Percentiles rank a stretch among this genome's conserved stretches.
Conservation (phyloP, 2,329 filamentous ascomycete species). For the Dryadomyces quercivorus region DNA sequence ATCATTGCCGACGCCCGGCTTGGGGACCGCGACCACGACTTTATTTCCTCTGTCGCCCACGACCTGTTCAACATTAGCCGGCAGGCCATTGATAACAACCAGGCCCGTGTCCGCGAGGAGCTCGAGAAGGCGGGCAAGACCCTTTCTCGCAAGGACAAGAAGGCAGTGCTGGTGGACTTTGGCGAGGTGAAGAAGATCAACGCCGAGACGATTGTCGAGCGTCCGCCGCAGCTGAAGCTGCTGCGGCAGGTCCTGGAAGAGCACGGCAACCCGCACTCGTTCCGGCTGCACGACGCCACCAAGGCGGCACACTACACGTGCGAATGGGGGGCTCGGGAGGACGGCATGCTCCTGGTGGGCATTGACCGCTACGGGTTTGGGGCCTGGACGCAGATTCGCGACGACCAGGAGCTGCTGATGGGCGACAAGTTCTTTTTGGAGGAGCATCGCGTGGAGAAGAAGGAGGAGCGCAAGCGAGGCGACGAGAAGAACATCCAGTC, state of each 20-base stretch:
- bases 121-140: conserved; percentile 73
- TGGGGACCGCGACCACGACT: conserved; percentile 66
- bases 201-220: conserved; percentile 86
- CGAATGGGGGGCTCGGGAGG: conserved; percentile 83
- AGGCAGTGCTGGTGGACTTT: conserved; percentile 92
- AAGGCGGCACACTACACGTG: conserved; percentile 89
- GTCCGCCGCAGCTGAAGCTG: conserved; percentile 78
- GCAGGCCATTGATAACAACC: conserved; percentile 52
- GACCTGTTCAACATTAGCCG: conserved; percentile 54
- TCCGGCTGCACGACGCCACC: conserved; percentile 80
- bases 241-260: conserved; percentile 62
- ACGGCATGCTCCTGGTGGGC: conserved; percentile 92
- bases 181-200: conserved; percentile 90
- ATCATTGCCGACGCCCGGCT: conserved; percentile 80
- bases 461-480: conserved; percentile 73
- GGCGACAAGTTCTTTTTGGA: conserved; percentile 89
- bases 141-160: conserved; percentile 92
- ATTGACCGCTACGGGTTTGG: conserved; percentile 92
- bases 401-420: conserved; percentile 78
- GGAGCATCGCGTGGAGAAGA: conserved; percentile 96
- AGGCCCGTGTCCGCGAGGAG: conserved; percentile 61
- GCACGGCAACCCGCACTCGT: conserved; percentile 59
- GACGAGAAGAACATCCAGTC: conserved; percentile 78
- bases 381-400: conserved; percentile 87
- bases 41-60: conserved; percentile 62